Percentiles rank a stretch among this genome's conserved stretches.
Conservation (phyloP, 2,329 filamentous ascomycete species). For the Colletotrichum sublineola region DNA sequence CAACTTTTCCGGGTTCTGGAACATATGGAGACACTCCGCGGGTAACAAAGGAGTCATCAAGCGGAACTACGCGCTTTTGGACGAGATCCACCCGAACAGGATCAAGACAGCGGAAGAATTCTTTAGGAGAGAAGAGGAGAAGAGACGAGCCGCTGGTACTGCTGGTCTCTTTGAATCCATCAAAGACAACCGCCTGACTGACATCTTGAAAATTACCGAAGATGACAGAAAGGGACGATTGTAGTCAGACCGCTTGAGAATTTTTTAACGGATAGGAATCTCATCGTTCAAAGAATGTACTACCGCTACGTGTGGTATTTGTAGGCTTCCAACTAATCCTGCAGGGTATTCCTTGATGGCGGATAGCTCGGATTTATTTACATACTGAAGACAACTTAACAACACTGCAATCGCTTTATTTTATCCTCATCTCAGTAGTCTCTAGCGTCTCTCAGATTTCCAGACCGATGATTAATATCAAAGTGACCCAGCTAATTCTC, state of each 20-base stretch:
- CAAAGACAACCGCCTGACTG: constrained; percentile 35
- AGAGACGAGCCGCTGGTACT: constrained; percentile 45
- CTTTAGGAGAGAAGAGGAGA: constrained; percentile 57
- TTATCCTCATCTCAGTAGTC: background rate
- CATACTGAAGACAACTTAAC: background rate
- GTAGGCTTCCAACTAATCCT: background rate
- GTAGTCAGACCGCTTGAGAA: background rate
- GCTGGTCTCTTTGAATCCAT: constrained; percentile 52
- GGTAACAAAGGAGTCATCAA: constrained; percentile 57
- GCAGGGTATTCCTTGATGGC: background rate
- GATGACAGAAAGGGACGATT: constrained; percentile 36
- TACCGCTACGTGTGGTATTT: no score
- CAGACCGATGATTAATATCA: background rate
- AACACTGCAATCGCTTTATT: background rate
- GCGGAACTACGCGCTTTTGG: constrained; percentile 63
- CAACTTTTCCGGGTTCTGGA: constrained; percentile 68
- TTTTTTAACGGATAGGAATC: background rate
- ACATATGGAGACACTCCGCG: constrained; percentile 57
- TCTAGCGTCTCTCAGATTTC: fast-evolving
- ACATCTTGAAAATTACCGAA: constrained; percentile 47
- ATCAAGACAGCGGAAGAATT: constrained; percentile 64
- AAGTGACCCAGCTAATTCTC: background rate
- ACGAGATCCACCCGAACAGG: constrained; percentile 64
- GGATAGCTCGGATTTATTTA: background rate
- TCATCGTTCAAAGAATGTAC: no score